Base-by-base conservation (phyloP, 257 asterid species). In the Datura wrightii region DNA sequence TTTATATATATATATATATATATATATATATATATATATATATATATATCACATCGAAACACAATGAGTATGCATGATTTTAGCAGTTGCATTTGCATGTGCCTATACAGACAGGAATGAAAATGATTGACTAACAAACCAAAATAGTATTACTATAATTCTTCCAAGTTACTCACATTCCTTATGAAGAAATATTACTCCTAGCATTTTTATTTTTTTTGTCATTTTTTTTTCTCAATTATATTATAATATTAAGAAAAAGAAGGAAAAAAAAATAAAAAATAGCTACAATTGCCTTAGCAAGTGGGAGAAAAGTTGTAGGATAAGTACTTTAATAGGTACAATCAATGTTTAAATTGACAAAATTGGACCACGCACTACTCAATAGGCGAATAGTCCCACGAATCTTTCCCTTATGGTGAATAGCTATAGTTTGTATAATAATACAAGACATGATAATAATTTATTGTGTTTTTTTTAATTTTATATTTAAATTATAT, bases 321-420 rank as follows among this genome's bases (percentile, higher is more conserved):
- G 5, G 52, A 78, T 31, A 52, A 78, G 0, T 7, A 34, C 16
- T 52, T 52, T 52, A 24, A 52, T 78, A 78, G 82, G 31, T 78
- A 34, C 16, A 52, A 52, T 78, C 63, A 52, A 52, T 78, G 63
- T 39, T 52, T 52, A 53, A 4, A 78, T 14, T 78, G 63, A 78
- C 82, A 78, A 52, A 52, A 34, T 78, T 78, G 82, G 82, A 78
- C 82, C 82, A 78, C 63, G 6, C 39, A 19, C 11, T 60, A 19
- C 6, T 63, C 8, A 52, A 34, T 24, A 67, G 31, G 2, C 74
- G 34, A 13, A 65, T 67, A 74, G 44, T 48, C 48, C 63, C 48
- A 8, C 48, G 31, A 48, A 24, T 50, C 46, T 52, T 16, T 56
- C 63, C 60, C 15, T 14, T 52, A 39, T 13, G 31, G 44, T 78